Evolutionary conservation across 768 basidiomycete species (phyloP).

Genomic region (Pleurotus cornucopiae): DNA sequence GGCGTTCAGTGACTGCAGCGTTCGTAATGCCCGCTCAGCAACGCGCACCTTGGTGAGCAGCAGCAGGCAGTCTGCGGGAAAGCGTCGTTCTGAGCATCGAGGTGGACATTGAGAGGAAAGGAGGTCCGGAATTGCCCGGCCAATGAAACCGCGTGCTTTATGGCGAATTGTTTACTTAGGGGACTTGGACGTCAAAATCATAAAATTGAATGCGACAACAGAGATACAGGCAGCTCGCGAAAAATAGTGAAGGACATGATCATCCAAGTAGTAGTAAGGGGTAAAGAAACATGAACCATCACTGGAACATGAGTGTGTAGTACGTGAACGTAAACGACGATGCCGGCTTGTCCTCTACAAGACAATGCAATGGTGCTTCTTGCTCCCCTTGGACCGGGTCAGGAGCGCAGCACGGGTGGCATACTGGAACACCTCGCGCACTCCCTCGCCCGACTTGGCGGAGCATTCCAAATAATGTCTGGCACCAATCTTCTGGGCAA

Average conservation of each 20-base stretch:
- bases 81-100: slow-evolving; percentile 42
- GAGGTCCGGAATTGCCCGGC: no score
- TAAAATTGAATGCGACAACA: slow-evolving; percentile 2
- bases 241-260: not conserved
- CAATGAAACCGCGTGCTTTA: no score
- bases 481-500: slow-evolving; percentile 95
- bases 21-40: not conserved
- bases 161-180: no score
- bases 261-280: not conserved
- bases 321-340: not conserved
- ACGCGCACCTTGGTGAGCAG: slow-evolving; percentile 35
- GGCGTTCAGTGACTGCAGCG: slow-evolving; percentile 8
- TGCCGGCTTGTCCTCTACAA: slow-evolving; percentile 19
- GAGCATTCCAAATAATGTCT: slow-evolving; percentile 98
- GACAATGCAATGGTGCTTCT: slow-evolving; percentile 26
- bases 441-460: slow-evolving; percentile 93
- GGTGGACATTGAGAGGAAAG: not conserved
- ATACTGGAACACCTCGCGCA: slow-evolving; percentile 97
- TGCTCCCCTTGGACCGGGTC: slow-evolving; percentile 46
- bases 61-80: slow-evolving; percentile 35
- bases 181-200: not conserved
- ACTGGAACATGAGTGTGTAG: not conserved
- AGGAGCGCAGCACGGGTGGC: slow-evolving; percentile 92
- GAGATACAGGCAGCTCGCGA: not conserved
- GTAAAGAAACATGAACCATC: not conserved